Base-by-base conservation (phyloP, 345 rosid genomes). In the Eutrema japonicum region DNA sequence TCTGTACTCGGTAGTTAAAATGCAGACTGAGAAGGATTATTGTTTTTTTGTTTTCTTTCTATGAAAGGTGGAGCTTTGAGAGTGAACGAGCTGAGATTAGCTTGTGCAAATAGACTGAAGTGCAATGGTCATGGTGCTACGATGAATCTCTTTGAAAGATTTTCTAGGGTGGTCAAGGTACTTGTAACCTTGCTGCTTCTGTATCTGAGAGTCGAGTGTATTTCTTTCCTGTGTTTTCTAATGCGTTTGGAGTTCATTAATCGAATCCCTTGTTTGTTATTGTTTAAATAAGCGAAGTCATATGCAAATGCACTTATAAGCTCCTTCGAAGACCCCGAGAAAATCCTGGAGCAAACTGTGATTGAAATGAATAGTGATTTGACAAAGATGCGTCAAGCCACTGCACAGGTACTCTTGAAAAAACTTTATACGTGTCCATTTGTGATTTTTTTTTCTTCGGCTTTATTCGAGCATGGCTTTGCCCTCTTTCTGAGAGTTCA, bases 361-460 rank as follows among this genome's bases (percentile, higher is more conserved):
- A 82, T 83, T 66, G 93, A 88, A 75, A 88, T 90, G 96, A 88
- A 88, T 63, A 83, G 75, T 70, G 93, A 90, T 82, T 81, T 88
- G 79, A 80, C 76, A 8, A 88, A 88, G 80, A 86, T 90, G 93
- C 88, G 91, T 45, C 91, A 90, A 75, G 93, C 96, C 53, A 86
- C 96, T 67, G 96, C 96, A 66, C 89, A 86, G 75, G 93, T 88
- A 64, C 16, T 38, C 35, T 53, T 60, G 33, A 16, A 60, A 35
- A 49, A 29, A 6, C 10, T 29, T 14, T 7, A 50, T 71, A 4
- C 51, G 48, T 50, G 51, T 12, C 35, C 70, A 40, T 35, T 12
- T 74, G 12, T 9, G 12, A 59, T 67, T 65, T 68, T 64, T 67
- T 67, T 48, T 48, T 48, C 46, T 68, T 74, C 51, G 37, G 11